These are phyloP conservation scores for Scolecobasidium constrictum DNA, from an alignment of 2,329 filamentous ascomycete species.

Conservation along the genomic window DNA sequence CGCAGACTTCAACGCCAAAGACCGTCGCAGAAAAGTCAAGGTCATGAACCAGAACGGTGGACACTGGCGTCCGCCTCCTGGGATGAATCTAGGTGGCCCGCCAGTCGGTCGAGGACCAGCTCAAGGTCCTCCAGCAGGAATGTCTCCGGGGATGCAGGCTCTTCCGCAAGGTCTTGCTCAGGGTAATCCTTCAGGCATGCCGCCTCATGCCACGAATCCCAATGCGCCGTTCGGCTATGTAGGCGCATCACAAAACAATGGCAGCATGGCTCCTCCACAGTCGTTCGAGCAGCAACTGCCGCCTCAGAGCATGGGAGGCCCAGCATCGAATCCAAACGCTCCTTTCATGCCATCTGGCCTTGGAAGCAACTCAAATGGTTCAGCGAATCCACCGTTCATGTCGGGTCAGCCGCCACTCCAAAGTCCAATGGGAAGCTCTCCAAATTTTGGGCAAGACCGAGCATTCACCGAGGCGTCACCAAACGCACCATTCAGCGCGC, in stretches of 20 bases:
- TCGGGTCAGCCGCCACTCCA: conserved; percentile 1
- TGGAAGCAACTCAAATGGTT: not conserved
- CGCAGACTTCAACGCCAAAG: conserved; percentile 65
- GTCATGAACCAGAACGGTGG: conserved; percentile 49
- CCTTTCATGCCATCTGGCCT: not conserved
- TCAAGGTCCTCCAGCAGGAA: conserved; percentile 9
- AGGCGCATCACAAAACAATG: conserved; percentile 12
- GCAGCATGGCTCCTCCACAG: not conserved
- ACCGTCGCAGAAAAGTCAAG: conserved; percentile 67
- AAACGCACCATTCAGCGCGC: conserved; percentile 7
- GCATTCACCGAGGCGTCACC: not conserved
- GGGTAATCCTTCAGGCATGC: not conserved
- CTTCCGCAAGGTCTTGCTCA: not conserved
- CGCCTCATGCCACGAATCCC: conserved; percentile 3
- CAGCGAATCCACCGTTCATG: not conserved
- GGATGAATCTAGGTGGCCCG: not conserved
- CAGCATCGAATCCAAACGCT: no score
- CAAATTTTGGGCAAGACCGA: not conserved
- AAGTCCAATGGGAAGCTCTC: not conserved
- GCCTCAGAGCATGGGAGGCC: no score
- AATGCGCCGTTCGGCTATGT: conserved; percentile 9
- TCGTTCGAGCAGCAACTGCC: not conserved
- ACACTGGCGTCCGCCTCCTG: conserved; percentile 43
- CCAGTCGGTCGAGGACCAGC: not conserved
- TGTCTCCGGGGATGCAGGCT: not conserved